phyloP scores from a whole-genome alignment of 352 stramenopile species.

The Pythium aquatile region DNA sequence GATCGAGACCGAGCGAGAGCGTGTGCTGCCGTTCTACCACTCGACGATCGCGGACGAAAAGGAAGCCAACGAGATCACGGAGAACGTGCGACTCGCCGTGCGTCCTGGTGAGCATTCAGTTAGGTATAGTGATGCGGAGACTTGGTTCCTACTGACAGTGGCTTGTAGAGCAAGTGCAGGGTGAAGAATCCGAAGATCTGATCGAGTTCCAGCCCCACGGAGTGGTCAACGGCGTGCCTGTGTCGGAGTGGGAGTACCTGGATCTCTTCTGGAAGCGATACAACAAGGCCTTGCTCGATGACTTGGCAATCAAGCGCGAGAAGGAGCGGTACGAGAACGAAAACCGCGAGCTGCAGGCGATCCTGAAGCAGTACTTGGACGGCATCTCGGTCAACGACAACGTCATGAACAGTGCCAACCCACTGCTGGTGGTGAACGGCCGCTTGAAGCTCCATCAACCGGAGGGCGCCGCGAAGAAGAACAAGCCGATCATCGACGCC shows the following conservation, averaged over 20 bases:
- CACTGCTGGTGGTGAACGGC: constrained; percentile 93
- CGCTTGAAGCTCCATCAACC: constrained; percentile 59
- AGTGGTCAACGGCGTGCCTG: constrained; percentile 42
- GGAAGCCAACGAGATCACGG: constrained; percentile 59
- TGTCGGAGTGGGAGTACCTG: constrained; percentile 82
- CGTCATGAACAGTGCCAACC: constrained; percentile 90
- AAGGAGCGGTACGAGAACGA: constrained; percentile 82
- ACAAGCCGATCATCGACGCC: constrained; percentile 64
- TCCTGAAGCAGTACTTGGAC: constrained; percentile 92
- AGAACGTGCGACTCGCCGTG: constrained; percentile 55
- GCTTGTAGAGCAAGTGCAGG: constrained; percentile 30
- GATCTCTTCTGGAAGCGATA: constrained; percentile 94
- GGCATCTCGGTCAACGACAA: constrained; percentile 91
- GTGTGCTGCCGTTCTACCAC: constrained; percentile 87
- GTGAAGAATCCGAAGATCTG: constrained; percentile 46
- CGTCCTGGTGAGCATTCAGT: constrained; percentile 27
- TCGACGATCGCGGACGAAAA: constrained; percentile 58
- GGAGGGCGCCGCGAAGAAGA: constrained; percentile 34
- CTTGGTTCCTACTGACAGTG: background rate
- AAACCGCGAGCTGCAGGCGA: constrained; percentile 89
- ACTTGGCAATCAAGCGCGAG: constrained; percentile 88
- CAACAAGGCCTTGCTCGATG: constrained; percentile 94
- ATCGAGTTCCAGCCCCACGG: constrained; percentile 67
- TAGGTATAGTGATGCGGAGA: background rate
- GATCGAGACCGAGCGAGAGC: constrained; percentile 91